A percentile compares a stretch with the other conserved stretches of the same genome.
These are phyloP conservation scores for Epichloe scottii DNA, from an alignment of 2,329 filamentous ascomycete species.

Conservation along the genomic window DNA sequence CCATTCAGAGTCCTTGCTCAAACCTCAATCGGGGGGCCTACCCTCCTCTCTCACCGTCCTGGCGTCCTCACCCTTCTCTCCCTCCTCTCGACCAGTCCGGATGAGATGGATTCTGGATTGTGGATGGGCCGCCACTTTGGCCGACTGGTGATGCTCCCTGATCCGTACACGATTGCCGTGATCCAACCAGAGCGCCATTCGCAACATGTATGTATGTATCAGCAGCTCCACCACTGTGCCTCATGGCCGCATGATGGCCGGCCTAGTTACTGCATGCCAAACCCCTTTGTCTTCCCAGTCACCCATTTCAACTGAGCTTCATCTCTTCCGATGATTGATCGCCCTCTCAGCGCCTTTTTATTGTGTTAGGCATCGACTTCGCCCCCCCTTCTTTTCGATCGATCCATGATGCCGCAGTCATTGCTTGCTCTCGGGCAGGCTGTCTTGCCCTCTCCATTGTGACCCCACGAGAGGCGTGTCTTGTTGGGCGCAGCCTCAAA, in stretches of 20 bases:
- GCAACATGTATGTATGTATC: constrained; percentile 11
- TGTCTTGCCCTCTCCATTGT: neutral
- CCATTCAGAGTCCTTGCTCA: neutral
- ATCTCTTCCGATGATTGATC: too few species aligned
- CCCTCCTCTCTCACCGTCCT: too few species aligned
- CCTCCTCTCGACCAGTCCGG: too few species aligned
- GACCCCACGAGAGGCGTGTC: too few species aligned
- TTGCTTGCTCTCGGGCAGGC: neutral
- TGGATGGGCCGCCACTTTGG: neutral
- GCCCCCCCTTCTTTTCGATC: neutral
- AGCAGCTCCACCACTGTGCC: constrained; percentile 22
- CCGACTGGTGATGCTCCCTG: neutral
- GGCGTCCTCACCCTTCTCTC: too few species aligned
- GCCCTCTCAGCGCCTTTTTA: constrained; percentile 4
- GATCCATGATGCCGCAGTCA: neutral
- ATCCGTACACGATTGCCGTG: neutral
- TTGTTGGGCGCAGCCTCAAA: neutral
- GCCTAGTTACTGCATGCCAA: constrained; percentile 13
- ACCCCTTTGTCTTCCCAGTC: too few species aligned
- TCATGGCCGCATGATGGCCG: constrained; percentile 22
- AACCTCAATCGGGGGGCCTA: too few species aligned
- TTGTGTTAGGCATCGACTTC: constrained; percentile 8
- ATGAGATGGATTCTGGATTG: too few species aligned
- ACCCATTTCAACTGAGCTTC: constrained; percentile 8
- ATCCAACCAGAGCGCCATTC: constrained; percentile 13